These are phyloP conservation scores for Colletotrichum sojae DNA, from an alignment of 2,329 filamentous ascomycete genomes.

Conservation along the genomic window DNA sequence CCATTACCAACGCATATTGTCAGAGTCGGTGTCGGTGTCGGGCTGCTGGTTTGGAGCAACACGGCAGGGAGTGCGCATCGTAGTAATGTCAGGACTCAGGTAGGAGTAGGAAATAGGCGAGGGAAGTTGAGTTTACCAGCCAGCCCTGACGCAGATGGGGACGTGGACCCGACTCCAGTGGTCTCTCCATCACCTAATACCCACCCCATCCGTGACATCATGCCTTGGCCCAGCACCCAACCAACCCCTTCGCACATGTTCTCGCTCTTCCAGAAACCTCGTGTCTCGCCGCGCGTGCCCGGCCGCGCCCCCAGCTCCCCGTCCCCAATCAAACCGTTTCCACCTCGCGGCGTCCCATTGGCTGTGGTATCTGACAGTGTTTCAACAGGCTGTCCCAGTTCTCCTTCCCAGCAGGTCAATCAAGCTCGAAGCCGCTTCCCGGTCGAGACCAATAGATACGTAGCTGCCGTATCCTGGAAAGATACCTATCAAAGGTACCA, in stretches of 20 bases:
- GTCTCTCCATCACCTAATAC: no score
- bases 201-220: constrained; percentile 34
- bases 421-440: constrained; percentile 27
- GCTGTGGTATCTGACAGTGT: constrained; percentile 29
- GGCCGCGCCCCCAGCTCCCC: constrained; percentile 26
- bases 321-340: constrained; percentile 39
- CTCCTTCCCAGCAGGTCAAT: constrained; percentile 19
- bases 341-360: constrained; percentile 32
- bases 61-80: no score
- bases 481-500: no score
- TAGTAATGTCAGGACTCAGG: no score
- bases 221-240: neutral
- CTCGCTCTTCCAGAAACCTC: constrained; percentile 38
- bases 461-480: neutral
- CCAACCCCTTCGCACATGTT: constrained; percentile 25
- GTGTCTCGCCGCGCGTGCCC: constrained; percentile 34
- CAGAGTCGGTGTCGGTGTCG: no score
- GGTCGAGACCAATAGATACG: constrained; percentile 14
- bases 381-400: constrained; percentile 37
- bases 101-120: no score
- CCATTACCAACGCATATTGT: constrained; percentile 1
- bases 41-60: no score
- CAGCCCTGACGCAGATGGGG: constrained; percentile 3
- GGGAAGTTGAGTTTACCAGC: neutral
- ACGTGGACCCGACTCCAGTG: neutral